phyloP scores from a whole-genome alignment of 1,139 yeast species.

The Pichia sp. region DNA sequence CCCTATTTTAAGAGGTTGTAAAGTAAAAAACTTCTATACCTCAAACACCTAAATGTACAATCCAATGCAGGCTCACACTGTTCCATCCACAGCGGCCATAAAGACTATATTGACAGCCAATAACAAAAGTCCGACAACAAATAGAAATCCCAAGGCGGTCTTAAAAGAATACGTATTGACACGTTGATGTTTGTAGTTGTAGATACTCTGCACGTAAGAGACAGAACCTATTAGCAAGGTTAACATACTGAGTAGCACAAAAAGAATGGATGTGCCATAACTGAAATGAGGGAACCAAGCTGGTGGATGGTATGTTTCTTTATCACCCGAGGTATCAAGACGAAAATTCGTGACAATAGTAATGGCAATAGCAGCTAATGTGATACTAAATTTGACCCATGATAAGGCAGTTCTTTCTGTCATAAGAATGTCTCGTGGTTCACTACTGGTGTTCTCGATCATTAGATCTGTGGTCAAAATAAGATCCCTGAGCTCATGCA shows the following conservation, averaged over 20 bases:
- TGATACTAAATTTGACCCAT: constrained; percentile 46
- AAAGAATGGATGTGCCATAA: constrained; percentile 31
- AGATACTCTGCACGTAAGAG: constrained; percentile 44
- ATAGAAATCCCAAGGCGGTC: constrained; percentile 37
- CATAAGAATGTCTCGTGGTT: constrained; percentile 58
- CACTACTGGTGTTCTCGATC: constrained; percentile 43
- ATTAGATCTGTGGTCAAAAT: constrained; percentile 25
- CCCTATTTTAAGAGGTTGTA: neutral
- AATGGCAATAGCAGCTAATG: constrained; percentile 46
- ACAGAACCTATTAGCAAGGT: constrained; percentile 38
- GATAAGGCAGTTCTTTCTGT: constrained; percentile 54
- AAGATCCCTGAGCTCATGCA: neutral
- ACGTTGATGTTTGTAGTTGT: constrained; percentile 39
- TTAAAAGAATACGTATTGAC: constrained; percentile 39
- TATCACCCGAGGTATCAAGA: constrained; percentile 31
- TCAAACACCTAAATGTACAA: no score
- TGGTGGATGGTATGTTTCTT: neutral
- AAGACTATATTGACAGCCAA: constrained; percentile 37
- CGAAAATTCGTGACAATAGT: constrained; percentile 49
- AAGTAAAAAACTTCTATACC: neutral
- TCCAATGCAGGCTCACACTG: no score
- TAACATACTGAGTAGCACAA: constrained; percentile 37
- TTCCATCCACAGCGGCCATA: constrained; percentile 10
- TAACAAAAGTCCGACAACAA: constrained; percentile 37
- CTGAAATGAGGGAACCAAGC: constrained; percentile 25